Evolutionary conservation across 1,284 basidiomycete genomes (phyloP).

Genomic region (Tilletia caries): DNA sequence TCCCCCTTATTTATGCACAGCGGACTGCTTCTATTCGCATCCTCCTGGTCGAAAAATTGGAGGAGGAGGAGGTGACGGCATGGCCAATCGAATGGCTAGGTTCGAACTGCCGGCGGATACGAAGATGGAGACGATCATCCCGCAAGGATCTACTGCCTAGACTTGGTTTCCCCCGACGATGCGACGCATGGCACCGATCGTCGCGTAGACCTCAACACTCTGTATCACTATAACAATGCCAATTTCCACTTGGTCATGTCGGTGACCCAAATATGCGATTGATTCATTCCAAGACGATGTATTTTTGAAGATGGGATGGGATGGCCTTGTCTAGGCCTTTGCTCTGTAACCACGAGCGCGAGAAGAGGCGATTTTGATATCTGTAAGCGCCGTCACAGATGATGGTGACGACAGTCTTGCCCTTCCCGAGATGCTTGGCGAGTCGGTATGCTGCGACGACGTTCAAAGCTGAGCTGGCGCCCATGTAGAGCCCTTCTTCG

Average conservation of each 20-base stretch:
- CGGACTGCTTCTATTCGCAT: slow-evolving; percentile 11
- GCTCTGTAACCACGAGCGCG: slow-evolving; percentile 83
- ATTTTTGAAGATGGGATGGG: slow-evolving; percentile 80
- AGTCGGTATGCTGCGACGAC: slow-evolving; percentile 89
- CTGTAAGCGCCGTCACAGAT: slow-evolving; percentile 93
- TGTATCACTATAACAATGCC: no score
- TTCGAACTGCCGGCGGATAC: not conserved
- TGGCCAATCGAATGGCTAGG: slow-evolving; percentile 2
- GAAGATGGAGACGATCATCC: slow-evolving; percentile 3
- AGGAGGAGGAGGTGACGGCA: not conserved
- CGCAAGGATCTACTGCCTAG: not conserved
- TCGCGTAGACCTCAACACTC: no score
- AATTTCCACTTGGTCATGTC: no score
- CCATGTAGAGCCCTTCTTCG: slow-evolving; percentile 89
- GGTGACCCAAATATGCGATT: not conserved
- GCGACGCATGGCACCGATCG: no score
- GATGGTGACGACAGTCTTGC: slow-evolving; percentile 80
- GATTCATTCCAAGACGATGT: slow-evolving; percentile 68
- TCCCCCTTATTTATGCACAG: no score
- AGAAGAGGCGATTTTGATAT: slow-evolving; percentile 93
- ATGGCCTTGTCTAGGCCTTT: slow-evolving; percentile 79
- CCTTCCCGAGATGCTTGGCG: slow-evolving; percentile 75
- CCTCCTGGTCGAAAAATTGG: not conserved
- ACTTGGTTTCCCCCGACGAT: no score
- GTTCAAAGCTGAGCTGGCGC: slow-evolving; percentile 92